Percentiles rank a stretch among this genome's conserved stretches.
These are phyloP conservation scores for Alternaria postmessia DNA, from an alignment of 2,329 filamentous ascomycete species.

Conservation along the genomic window DNA sequence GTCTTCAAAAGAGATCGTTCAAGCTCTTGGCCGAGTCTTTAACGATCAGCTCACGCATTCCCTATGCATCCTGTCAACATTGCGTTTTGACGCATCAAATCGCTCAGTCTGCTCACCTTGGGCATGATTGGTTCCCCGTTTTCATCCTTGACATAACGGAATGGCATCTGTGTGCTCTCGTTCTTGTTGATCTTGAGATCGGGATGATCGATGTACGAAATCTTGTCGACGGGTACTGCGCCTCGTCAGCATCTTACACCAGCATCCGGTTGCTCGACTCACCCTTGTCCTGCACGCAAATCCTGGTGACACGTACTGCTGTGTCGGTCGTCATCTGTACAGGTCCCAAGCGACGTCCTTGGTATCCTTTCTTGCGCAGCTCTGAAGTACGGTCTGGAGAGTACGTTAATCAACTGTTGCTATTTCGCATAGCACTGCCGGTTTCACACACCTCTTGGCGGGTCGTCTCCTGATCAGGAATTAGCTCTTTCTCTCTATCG, in stretches of 20 bases:
- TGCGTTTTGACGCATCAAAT: constrained; percentile 19
- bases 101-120: constrained; percentile 64
- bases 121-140: constrained; percentile 90
- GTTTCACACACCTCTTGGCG: constrained; percentile 76
- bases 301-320: constrained; percentile 89
- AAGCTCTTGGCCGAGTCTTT: constrained; percentile 94
- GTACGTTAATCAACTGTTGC: constrained; percentile 29
- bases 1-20: constrained; percentile 75
- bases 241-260: constrained; percentile 25
- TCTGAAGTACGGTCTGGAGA: constrained; percentile 88
- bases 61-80: constrained; percentile 61
- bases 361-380: constrained; percentile 89
- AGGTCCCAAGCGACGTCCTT: constrained; percentile 84
- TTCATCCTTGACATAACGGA: constrained; percentile 84
- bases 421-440: background rate
- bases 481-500: constrained; percentile 28
- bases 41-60: constrained; percentile 93
- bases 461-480: constrained; percentile 77
- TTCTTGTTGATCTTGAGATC: constrained; percentile 90
- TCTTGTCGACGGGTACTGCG: constrained; percentile 76
- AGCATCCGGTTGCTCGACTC: constrained; percentile 40
- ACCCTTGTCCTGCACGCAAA: constrained; percentile 87
- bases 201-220: constrained; percentile 85
- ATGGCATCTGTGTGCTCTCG: constrained; percentile 97
- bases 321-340: constrained; percentile 99